These are phyloP conservation scores for Backusella luteola DNA, from an alignment of 192 early-diverging fungal genomes.

Conservation along the genomic window DNA sequence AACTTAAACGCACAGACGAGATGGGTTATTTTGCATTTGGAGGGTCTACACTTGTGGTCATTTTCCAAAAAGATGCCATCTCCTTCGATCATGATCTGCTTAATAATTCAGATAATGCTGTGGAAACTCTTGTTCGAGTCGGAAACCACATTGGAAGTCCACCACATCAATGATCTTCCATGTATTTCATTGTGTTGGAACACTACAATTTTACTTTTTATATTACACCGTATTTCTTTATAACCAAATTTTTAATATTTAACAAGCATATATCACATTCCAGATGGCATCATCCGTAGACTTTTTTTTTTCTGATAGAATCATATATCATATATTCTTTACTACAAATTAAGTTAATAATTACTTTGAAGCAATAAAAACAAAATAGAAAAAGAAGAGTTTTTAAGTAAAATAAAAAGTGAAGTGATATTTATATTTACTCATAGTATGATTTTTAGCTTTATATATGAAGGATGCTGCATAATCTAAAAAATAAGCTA, in stretches of 20 bases:
- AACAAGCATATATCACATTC: background rate
- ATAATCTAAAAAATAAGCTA: background rate
- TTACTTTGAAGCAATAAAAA: background rate
- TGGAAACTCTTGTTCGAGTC: conserved; percentile 62
- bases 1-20: conserved; percentile 67
- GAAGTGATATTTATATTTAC: background rate
- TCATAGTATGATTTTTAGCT: background rate
- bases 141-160: conserved; percentile 15
- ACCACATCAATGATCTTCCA: background rate
- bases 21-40: conserved; percentile 84
- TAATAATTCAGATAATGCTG: conserved; percentile 56
- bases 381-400: background rate
- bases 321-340: no score
- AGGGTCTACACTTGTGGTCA: conserved; percentile 67
- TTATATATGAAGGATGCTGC: background rate
- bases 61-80: conserved; percentile 65
- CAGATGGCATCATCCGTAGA: background rate
- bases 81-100: conserved; percentile 70
- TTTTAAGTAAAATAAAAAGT: background rate
- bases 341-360: background rate
- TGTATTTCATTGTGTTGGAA: background rate
- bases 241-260: no score
- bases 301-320: no score
- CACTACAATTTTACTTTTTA: background rate
- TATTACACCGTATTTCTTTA: background rate